Evolutionary conservation across 192 early-diverging fungal species (phyloP), one percentile per base, ranked within the genome.

Genomic region (Coemansia guatemalensis): DNA sequence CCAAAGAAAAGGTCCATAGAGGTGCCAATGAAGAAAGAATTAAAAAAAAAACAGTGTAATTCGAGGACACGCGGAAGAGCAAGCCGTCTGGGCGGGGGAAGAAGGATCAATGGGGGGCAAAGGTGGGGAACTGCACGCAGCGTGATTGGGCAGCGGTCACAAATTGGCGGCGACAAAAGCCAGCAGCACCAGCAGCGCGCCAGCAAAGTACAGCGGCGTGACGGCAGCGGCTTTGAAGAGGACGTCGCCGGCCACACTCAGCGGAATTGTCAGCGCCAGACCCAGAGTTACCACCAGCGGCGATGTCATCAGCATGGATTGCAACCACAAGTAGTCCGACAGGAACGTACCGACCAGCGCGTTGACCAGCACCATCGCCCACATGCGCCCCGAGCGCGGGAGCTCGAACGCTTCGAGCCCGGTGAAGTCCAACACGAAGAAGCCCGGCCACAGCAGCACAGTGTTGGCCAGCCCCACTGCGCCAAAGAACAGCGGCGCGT

Each of bases 221-320:
- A 84, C 81, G 6, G 71, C 58, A 26, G 86, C 41, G 5, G 85
- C 85, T 62, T 91, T 88, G 35, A 89, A 81, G 22, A 89, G 26
- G n/a, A 89, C 62, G 65, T 93, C 92, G 47, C 90, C 92, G 14
- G 84, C 62, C 64, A 89, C 68, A 8, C 86, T 85, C 50, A 89
- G 75, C 6, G 88, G 88, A n/a, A 88, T 87, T 2, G 92, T 92
- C 60, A 93, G 68, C 32, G 89, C 84, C 1, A 92, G 67, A 9
- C 92, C 92, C 27, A 93, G 67, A 3, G 92, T 93, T 2, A 91
- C 90, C 9, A 89, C 86, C 58, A 93, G 68, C 12, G 92, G 90
- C n/a, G 89, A 89, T 1, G 90, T 92, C 86, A 93, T 85, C 8
- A 92, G 70, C 84, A 92, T 86, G 1, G 90, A 78, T 30, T 86